phyloP scores from a whole-genome alignment of 2,329 filamentous ascomycete genomes.

The Diaporthe capsici region DNA sequence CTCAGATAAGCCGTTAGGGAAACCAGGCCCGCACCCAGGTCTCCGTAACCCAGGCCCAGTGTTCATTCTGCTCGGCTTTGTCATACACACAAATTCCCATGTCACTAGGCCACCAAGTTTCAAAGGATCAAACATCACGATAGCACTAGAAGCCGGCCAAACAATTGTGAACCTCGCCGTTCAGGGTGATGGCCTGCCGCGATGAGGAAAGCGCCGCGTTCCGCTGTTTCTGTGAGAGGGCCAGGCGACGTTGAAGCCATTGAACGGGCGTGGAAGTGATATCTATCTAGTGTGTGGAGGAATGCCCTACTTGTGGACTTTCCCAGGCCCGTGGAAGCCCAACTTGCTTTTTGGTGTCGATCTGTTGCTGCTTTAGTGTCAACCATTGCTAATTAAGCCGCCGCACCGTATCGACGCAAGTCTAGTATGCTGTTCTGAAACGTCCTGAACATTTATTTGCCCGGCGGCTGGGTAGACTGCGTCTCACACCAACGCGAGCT shows the following conservation, averaged over 20 bases:
- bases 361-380: neutral
- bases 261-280: neutral
- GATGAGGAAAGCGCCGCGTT: neutral
- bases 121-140: neutral
- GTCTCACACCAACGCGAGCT: slow-evolving; percentile 3
- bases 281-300: neutral
- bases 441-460: neutral
- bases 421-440: slow-evolving; percentile 12
- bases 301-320: slow-evolving; percentile 21
- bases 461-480: neutral
- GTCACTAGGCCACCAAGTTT: neutral
- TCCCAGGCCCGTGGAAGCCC: neutral
- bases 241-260: neutral
- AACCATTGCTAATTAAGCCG: neutral
- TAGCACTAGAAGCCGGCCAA: neutral
- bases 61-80: neutral
- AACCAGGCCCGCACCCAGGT: neutral
- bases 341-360: slow-evolving; percentile 8
- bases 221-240: neutral
- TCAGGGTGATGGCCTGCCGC: neutral
- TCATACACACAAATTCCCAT: neutral
- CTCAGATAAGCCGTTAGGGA: too few relatives aligned
- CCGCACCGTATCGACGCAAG: neutral
- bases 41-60: neutral
- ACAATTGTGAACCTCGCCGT: neutral